Percentiles rank a stretch among this genome's conserved stretches.
Conservation (phyloP, 2,329 filamentous ascomycete genomes). For the Fusarium mangiferae region DNA sequence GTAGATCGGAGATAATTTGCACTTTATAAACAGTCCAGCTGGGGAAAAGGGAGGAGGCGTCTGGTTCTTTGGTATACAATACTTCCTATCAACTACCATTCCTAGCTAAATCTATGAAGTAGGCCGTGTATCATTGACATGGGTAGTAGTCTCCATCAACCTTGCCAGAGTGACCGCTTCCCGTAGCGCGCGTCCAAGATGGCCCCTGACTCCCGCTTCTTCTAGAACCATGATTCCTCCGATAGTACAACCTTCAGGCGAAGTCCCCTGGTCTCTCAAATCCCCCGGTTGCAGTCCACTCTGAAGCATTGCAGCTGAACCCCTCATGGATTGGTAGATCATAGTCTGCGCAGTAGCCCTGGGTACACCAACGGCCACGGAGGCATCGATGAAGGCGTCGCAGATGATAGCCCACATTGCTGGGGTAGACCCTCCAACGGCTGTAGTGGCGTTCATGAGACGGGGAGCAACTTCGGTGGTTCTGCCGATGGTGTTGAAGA, state of each 20-base stretch:
- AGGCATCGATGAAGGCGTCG: slow-evolving; percentile 68
- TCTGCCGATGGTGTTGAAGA: slow-evolving; percentile 66
- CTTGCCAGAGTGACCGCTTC: slow-evolving; percentile 59
- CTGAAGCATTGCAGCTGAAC: slow-evolving; percentile 64
- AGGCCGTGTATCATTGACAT: slow-evolving; percentile 53
- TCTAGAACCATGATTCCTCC: slow-evolving; percentile 69
- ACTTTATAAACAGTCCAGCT: not conserved
- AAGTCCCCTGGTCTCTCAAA: slow-evolving; percentile 67
- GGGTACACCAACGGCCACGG: slow-evolving; percentile 69
- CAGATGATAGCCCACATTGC: slow-evolving; percentile 69
- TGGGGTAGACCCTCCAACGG: slow-evolving; percentile 68
- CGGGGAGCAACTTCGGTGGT: slow-evolving; percentile 60
- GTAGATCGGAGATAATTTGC: not conserved
- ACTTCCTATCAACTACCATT: not conserved
- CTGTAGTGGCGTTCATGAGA: slow-evolving; percentile 67
- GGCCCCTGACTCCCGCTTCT: slow-evolving; percentile 62
- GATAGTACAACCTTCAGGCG: slow-evolving; percentile 70
- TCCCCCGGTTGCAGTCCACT: slow-evolving; percentile 65
- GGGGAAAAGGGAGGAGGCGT: rapidly evolving
- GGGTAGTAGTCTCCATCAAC: slow-evolving; percentile 51
- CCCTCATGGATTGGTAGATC: slow-evolving; percentile 69
- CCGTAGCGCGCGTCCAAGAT: slow-evolving; percentile 54
- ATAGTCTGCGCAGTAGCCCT: slow-evolving; percentile 65
- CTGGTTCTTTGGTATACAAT: not conserved
- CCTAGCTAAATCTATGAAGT: slow-evolving; percentile 21